A percentile compares a stretch with the other conserved stretches of the same genome.
Evolutionary conservation across 1,284 basidiomycete genomes (phyloP).

Genomic region (Papiliotrema laurentii): DNA sequence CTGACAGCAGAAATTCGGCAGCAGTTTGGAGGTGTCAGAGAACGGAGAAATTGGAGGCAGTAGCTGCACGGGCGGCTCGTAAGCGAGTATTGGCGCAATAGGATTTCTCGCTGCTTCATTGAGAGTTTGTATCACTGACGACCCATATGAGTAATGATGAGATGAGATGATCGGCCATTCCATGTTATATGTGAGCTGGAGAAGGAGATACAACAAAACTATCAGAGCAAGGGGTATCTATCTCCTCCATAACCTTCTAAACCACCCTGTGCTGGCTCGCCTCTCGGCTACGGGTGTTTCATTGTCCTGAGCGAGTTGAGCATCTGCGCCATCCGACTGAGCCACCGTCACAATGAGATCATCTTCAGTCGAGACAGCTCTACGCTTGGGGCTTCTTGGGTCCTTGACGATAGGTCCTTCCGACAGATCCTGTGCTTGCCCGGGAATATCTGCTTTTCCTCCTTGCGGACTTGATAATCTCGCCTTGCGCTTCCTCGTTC

Average conservation of each 20-base stretch:
- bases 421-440: neutral
- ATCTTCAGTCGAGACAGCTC: conserved; percentile 15
- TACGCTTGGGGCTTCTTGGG: conserved; percentile 17
- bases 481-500: conserved; percentile 2
- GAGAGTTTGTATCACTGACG: no score
- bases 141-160: no score
- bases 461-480: neutral
- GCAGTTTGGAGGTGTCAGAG: conserved; percentile 23
- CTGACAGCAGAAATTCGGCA: conserved; percentile 19
- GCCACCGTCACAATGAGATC: conserved; percentile 10
- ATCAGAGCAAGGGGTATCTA: no score
- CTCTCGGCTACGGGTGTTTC: neutral
- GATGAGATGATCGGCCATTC: no score
- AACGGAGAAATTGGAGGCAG: conserved; percentile 14
- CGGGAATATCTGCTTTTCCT: neutral
- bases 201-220: no score
- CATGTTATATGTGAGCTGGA: no score
- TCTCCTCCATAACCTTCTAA: neutral
- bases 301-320: neutral
- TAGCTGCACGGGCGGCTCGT: conserved; percentile 13
- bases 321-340: neutral
- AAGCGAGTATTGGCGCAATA: conserved; percentile 4
- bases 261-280: neutral
- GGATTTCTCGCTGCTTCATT: no score
- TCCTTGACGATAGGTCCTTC: neutral